Evolutionary conservation across 352 stramenopile species (phyloP).

Genomic region (Phytophthora podocarpi): DNA sequence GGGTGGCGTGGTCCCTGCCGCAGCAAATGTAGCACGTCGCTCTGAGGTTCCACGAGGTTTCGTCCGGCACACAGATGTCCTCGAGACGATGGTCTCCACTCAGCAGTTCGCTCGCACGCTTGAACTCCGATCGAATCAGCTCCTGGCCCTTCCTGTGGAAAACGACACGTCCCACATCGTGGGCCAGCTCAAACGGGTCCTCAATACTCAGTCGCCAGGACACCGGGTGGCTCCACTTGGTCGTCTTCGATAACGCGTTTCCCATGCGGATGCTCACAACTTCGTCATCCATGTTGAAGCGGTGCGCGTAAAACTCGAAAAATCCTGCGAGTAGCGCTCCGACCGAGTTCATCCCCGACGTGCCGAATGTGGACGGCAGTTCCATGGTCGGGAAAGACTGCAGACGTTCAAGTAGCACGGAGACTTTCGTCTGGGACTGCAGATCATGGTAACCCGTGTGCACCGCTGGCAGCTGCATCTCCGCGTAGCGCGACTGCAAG

Average conservation of each 20-base stretch:
- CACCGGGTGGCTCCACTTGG: slow-evolving; percentile 70
- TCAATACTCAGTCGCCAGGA: slow-evolving; percentile 87
- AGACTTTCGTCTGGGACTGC: slow-evolving; percentile 93
- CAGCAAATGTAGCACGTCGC: slow-evolving; percentile 75
- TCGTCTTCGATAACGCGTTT: slow-evolving; percentile 60
- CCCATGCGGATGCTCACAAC: slow-evolving; percentile 94
- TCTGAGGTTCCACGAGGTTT: slow-evolving; percentile 50
- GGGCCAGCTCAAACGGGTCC: slow-evolving; percentile 83
- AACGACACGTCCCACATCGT: slow-evolving; percentile 82
- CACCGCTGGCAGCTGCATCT: slow-evolving; percentile 57
- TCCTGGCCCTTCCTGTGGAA: slow-evolving; percentile 76
- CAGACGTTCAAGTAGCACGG: slow-evolving; percentile 71
- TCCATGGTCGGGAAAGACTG: slow-evolving; percentile 62
- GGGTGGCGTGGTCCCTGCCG: slow-evolving; percentile 51
- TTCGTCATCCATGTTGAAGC: slow-evolving; percentile 95
- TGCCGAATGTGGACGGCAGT: slow-evolving; percentile 57
- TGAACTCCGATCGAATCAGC: slow-evolving; percentile 63
- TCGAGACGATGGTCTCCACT: slow-evolving; percentile 49
- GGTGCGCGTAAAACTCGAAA: slow-evolving; percentile 96
- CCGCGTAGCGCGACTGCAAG: slow-evolving; percentile 83
- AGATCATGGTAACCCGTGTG: slow-evolving; percentile 55
- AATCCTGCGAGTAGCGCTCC: slow-evolving; percentile 94
- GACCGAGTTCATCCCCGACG: slow-evolving; percentile 81
- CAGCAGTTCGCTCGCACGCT: slow-evolving; percentile 60
- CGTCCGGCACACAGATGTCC: slow-evolving; percentile 56